Base-by-base conservation (phyloP, 805 yeast species). In the Wickerhamiella spandovensis region DNA sequence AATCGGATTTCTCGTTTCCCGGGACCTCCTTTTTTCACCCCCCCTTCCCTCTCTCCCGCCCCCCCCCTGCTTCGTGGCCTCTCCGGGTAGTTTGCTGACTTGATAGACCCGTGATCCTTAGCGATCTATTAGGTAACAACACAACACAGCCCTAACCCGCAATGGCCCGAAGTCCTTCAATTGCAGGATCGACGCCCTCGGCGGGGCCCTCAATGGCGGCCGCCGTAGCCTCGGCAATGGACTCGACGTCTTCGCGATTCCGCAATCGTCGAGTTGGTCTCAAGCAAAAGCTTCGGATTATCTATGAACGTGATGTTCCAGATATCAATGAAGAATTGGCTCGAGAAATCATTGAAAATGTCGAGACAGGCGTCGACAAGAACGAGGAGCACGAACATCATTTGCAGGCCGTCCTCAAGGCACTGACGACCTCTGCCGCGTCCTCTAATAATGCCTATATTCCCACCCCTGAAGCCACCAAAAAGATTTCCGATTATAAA, bases 341-440 rank as follows among this genome's bases (percentile, higher is more conserved):
- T 64, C 78, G 97, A 43, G 96, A 90, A 55, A 68, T 85, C 28
- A 87, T 86, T 60, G 39, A 35, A 17, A 86, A 87, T 54, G 77
- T 92, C 43, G 98, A 92, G 61, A 90, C 97, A 6, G 98, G 98
- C 67, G 98, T 92, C 42, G 98, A 92, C 62, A 92, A 92, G 64
- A 87, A 84, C 58, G 98, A 92, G 67, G 98, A 92, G 67, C 95
- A 87, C 55, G 98, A 92, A 66, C 92, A 85, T 42, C 98, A 92
- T 76, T 73, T 92, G 54, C 95, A 90, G 64, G 86, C 83, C 55
- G 96, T 89, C 47, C 82, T 92, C 56, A 80, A 81, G 66, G 90
- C 90, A 13, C 78, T 87, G 1, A 78, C 79, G 28, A 80, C 81
- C 2, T 74, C 84, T 18, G 69, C 78, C 51, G 60, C 63, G 2